Evolutionary conservation across 75 land plant species (phyloP), one percentile per base, ranked within the genome.

Genomic region (Cryptomeria japonica): DNA sequence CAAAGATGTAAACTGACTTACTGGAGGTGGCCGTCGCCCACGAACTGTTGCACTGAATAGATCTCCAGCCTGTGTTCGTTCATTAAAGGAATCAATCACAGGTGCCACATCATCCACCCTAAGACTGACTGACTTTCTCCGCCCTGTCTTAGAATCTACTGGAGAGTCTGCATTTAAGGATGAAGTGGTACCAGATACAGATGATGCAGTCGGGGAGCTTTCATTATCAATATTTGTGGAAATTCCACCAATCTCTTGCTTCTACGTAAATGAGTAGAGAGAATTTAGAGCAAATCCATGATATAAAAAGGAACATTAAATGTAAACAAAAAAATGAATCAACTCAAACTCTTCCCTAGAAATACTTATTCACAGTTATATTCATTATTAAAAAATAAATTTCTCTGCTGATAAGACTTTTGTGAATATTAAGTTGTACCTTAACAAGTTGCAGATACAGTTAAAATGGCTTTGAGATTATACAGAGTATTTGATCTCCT

Each of bases 51-150:
- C 97, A 88, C 96, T 93, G 83, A 97, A 97, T 25, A 97, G 90
- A 15, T 97, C 98, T 39, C 98, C 98, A 46, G 98, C 98, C 93
- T 96, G 97, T 32, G 98, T 97, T 64, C 91, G 91, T 86, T 92
- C 93, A 19, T 89, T 89, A 88, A 93, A 93, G 32, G 96, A 80
- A 80, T 94, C 91, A 55, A 88, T 61, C 34, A 72, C 38, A 15
- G 92, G 64, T 1, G 91, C 53, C 64, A 79, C 58, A 56, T 96
- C 95, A 87, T 92, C 94, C n/a, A 84, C 92, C 78, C 89, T 90
- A 78, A 89, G 89, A 89, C 94, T 93, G 36, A 88, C 68, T 70
- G 96, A 94, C 87, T 89, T 94, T 80, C 96, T 90, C 46, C 86
- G 83, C 31, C 88, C 92, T 89, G 88, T 90, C 76, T 89, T 88